Evolutionary conservation across 2,329 filamentous ascomycete genomes (phyloP), one percentile per base, ranked within the genome.

Genomic region (Microsporum audouinii): DNA sequence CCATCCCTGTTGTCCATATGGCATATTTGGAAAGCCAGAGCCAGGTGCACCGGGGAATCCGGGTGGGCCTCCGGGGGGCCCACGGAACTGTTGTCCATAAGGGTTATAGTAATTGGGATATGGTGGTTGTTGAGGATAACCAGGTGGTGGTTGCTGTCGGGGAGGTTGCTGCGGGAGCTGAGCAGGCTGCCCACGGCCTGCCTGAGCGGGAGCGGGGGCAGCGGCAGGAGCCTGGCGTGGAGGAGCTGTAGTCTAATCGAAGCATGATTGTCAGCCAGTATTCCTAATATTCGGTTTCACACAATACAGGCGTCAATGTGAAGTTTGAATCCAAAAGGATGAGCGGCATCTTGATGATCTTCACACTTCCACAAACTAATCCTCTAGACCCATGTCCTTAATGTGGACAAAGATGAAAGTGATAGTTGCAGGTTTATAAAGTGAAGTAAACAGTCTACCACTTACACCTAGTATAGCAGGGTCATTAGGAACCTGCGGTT

Each of bases 391-490:
- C 91, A 91, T 83, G 87, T 89, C 95, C 78, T 34, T 12, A 7
- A 55, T 4, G 4, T n/a, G 17, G 31, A 55, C 62, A 63, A 66
- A 60, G 41, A 64, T 43, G 47, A 60, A 57, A 23, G 58, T 33
- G 38, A 14, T 43, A 33, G 45, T 58, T 23, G 31, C 38, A 51
- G 38, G 57, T 29, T 14, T 17, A 3, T 63, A 59, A 58, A 38
- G 31, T 34, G 12, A 34, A 4, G 3, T 55, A 29, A 36, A 59
- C 63, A 3, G 53, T 43, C 49, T 57, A 57, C 51, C 65, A 91
- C 94, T 90, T 87, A 99, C 94, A 73, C 89, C 90, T 66, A 99
- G 84, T 71, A 99, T 97, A 60, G 94, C 94, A 71, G 94, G 94
- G 76, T 99, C 94, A 77, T 96, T 88, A 5, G 91, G 91, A 70